These are phyloP conservation scores for Pogostemon cablin DNA, from an alignment of 257 asterid genomes.

Conservation along the genomic window DNA sequence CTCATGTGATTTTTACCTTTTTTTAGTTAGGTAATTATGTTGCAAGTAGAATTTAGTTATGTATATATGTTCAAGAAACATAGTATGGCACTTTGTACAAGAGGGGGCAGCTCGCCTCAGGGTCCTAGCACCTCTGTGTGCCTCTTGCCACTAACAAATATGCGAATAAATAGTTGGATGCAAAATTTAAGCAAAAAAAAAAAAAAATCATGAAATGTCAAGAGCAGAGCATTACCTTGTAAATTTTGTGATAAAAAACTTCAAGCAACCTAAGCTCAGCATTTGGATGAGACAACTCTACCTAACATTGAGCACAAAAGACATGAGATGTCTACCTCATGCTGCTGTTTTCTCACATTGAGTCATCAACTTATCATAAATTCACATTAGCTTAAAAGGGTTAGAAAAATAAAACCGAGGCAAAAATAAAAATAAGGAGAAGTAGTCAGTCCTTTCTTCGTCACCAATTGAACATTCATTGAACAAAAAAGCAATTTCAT, in stretches of 20 bases:
- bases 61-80: too few relatives aligned
- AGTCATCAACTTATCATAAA: conserved; percentile 23
- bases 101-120: too few relatives aligned
- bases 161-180: background rate
- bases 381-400: conserved; percentile 18
- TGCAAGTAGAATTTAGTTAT: too few relatives aligned
- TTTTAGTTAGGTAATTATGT: too few relatives aligned
- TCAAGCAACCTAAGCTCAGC: conserved; percentile 72
- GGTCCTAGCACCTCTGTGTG: too few relatives aligned
- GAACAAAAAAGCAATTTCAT: conserved; percentile 20
- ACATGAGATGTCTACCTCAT: conserved; percentile 32
- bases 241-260: conserved; percentile 67
- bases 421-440: background rate
- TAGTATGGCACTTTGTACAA: too few relatives aligned
- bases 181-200: background rate
- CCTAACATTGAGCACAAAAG: conserved; percentile 42
- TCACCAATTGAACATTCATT: background rate
- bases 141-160: too few relatives aligned
- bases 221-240: conserved; percentile 51
- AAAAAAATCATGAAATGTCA: conserved; percentile 11
- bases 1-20: too few relatives aligned
- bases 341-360: conserved; percentile 14
- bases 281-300: conserved; percentile 62
- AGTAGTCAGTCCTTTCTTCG: conserved; percentile 5
- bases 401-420: background rate